Conservation (phyloP, 169 alveolate genomes). For the Cryptosporidium sp. region DNA sequence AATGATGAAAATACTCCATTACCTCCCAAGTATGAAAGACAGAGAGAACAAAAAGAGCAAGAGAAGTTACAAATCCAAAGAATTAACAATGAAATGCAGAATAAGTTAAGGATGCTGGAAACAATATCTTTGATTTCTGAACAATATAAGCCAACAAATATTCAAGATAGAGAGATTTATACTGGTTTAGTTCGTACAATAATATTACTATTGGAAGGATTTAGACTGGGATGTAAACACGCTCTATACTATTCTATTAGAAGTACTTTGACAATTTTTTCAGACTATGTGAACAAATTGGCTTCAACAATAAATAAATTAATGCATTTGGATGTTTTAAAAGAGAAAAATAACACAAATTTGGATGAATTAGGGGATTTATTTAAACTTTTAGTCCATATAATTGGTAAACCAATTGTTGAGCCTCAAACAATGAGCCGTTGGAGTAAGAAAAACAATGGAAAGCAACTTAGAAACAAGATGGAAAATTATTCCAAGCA, state of each 20-base stretch:
- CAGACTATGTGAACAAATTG: slow-evolving; percentile 37
- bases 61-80: slow-evolving; percentile 47
- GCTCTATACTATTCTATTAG: slow-evolving; percentile 52
- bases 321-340: slow-evolving; percentile 7
- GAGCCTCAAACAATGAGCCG: slow-evolving; percentile 70
- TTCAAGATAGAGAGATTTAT: not conserved
- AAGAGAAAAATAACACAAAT: not conserved
- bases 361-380: slow-evolving; percentile 21
- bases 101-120: slow-evolving; percentile 58
- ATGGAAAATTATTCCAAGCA: slow-evolving; percentile 44
- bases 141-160: not conserved
- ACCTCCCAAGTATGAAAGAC: slow-evolving; percentile 60
- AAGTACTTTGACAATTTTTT: slow-evolving; percentile 17
- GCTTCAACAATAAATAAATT: slow-evolving; percentile 10
- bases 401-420: slow-evolving; percentile 58
- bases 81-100: slow-evolving; percentile 60
- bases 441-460: slow-evolving; percentile 53
- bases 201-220: slow-evolving; percentile 40
- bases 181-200: slow-evolving; percentile 24
- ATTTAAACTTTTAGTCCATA: slow-evolving; percentile 41
- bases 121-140: slow-evolving; percentile 33
- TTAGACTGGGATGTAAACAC: slow-evolving; percentile 58
- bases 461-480: slow-evolving; percentile 24
- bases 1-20: slow-evolving; percentile 39
- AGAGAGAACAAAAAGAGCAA: slow-evolving; percentile 28